A percentile compares a stretch with the other conserved stretches of the same genome.
phyloP scores from a whole-genome alignment of 192 early-diverging fungal species.

The Funneliformis geosporum region DNA sequence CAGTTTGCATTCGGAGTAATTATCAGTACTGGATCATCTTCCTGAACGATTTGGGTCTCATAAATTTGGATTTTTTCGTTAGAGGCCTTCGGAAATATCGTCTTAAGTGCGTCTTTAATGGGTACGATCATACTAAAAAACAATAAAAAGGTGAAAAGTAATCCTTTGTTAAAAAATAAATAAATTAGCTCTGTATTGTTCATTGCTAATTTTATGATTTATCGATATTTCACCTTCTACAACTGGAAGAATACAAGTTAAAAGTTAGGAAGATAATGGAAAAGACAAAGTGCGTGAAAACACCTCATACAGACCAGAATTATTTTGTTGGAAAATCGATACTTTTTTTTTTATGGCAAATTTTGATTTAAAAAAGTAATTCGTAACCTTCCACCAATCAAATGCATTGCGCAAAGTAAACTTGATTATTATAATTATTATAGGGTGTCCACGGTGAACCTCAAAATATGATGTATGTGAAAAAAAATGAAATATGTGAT shows the following conservation, averaged over 20 bases:
- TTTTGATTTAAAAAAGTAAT: no score
- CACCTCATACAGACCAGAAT: slow-evolving; percentile 11
- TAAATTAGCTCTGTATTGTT: not conserved
- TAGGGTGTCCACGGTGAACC: no score
- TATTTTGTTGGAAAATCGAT: no score
- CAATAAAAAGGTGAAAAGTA: not conserved
- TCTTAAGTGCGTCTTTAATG: slow-evolving; percentile 5
- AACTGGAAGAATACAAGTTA: not conserved
- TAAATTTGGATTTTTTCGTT: not conserved
- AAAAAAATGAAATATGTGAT: no score
- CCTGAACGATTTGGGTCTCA: not conserved
- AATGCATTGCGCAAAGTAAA: no score
- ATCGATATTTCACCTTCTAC: not conserved
- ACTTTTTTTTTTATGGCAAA: no score
- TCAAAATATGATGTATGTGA: no score
- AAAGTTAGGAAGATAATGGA: not conserved
- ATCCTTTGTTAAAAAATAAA: slow-evolving; percentile 3
- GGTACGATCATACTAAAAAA: slow-evolving; percentile 9
- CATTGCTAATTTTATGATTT: slow-evolving; percentile 7
- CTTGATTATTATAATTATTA: no score
- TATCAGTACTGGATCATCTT: not conserved
- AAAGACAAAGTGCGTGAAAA: not conserved
- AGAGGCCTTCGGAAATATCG: slow-evolving; percentile 17
- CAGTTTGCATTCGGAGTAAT: slow-evolving; percentile 10
- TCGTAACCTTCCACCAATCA: no score